Base-by-base conservation (phyloP, 768 basidiomycete species). In the Dentipellis sp. region DNA sequence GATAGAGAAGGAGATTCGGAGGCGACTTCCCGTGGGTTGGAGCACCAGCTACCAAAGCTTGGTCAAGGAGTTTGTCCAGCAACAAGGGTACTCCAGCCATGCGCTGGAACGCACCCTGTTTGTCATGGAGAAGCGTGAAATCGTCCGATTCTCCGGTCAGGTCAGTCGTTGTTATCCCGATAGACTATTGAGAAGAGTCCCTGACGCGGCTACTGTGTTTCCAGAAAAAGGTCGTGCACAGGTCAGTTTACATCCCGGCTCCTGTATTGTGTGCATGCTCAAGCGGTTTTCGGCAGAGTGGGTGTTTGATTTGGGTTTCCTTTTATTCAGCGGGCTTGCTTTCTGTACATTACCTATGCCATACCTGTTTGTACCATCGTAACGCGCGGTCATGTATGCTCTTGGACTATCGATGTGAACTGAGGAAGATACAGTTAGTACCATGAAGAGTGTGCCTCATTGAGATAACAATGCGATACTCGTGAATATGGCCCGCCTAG, bases 41-140 rank as follows among this genome's bases (percentile, higher is more conserved):
- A 93, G 86, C 60, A 97, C 94, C 58, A 94, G 92, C 64, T 98
- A 98, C 66, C 90, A 94, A 69, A 90, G 87, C 63, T 76, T 99
- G 48, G 81, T 94, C 37, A 81, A 86, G 59, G 95, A 98, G 72
- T 98, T 98, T 66, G 94, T 97, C 7, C 86, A 82, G 10, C 86
- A 91, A 63, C 93, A 97, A 68, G 91, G 92, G 4, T 97, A 87
- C 67, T 88, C 88, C 38, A 84, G 79, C 59, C 92, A 94, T 70
- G 90, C 94, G 19, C 78, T 98, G 19, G 97, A 99, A 69, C 76
- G 93, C 60, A 92, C 91, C 17, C 71, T 98, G 59, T 97, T 83
- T 65, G 78, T 98, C 50, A 66, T 99, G 74, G 97, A 99, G 77
- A 95, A 97, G 74, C 77, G 93, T 59, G 97, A 99, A 68, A 79